Conservation (phyloP, 106 monocot genomes). For the Ottelia alismoides region DNA sequence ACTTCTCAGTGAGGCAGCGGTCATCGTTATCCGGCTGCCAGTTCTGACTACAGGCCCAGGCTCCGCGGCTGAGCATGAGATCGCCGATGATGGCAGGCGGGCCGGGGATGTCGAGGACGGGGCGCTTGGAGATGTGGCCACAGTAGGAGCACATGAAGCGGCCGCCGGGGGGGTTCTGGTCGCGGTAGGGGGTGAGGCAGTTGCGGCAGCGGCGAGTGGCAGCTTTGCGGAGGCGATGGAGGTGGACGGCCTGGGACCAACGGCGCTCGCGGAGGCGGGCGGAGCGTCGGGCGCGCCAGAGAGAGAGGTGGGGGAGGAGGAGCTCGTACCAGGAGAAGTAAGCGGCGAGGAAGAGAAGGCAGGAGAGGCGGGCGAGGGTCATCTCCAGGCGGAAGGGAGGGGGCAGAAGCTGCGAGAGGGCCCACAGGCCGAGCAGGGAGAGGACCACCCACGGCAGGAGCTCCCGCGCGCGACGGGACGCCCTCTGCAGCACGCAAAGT, state of each 20-base stretch:
- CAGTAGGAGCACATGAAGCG: slow-evolving; percentile 72
- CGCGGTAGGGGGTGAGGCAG: slow-evolving; percentile 49
- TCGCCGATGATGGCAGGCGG: slow-evolving; percentile 21
- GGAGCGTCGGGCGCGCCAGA: slow-evolving; percentile 48
- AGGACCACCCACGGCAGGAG: slow-evolving; percentile 69
- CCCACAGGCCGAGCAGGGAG: slow-evolving; percentile 46
- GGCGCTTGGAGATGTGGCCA: slow-evolving; percentile 57
- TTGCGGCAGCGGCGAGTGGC: slow-evolving; percentile 61
- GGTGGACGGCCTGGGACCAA: slow-evolving; percentile 32
- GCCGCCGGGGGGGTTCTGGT: slow-evolving; percentile 55
- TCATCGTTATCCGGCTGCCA: slow-evolving; percentile 13
- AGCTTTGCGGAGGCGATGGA: slow-evolving; percentile 50
- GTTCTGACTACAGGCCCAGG: slow-evolving; percentile 4
- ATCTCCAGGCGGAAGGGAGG: slow-evolving; percentile 43
- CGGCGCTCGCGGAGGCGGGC: slow-evolving; percentile 42
- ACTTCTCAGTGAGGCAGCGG: slow-evolving; percentile 20
- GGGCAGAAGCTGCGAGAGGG: slow-evolving; percentile 44
- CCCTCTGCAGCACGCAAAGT: too few relatives aligned
- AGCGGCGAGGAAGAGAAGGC: slow-evolving; percentile 40
- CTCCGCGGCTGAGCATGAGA: slow-evolving; percentile 14
- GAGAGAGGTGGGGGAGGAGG: slow-evolving; percentile 36
- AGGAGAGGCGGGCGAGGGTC: slow-evolving; percentile 53
- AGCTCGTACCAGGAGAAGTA: slow-evolving; percentile 64
- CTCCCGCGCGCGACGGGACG: too few relatives aligned
- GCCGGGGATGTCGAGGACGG: slow-evolving; percentile 47